These are phyloP conservation scores for Boechera stricta DNA, from an alignment of 345 rosid species.

Conservation along the genomic window DNA sequence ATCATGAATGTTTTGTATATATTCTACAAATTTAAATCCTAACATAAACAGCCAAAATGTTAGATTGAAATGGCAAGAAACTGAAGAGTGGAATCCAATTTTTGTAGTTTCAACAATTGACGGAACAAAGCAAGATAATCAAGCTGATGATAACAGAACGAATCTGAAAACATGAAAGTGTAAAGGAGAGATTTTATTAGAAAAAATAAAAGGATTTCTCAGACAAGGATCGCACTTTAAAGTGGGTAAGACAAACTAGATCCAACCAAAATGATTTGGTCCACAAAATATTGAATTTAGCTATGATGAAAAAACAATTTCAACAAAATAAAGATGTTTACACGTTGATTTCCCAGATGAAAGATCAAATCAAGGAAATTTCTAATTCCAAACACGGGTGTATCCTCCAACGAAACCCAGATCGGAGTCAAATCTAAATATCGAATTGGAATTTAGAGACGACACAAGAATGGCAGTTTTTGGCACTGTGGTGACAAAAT, in stretches of 20 bases:
- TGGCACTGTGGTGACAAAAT: background rate
- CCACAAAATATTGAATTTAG: background rate
- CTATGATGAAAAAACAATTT: background rate
- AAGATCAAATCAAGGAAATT: constrained; percentile 16
- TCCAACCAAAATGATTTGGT: constrained; percentile 7
- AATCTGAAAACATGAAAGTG: background rate
- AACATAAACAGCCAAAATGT: too few species aligned
- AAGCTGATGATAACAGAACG: too few species aligned
- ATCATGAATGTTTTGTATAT: background rate
- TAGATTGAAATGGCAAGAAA: background rate
- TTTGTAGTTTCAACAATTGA: too few species aligned
- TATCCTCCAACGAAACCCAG: background rate
- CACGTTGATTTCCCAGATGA: background rate
- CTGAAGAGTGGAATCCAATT: too few species aligned
- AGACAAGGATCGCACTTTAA: background rate
- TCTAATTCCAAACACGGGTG: background rate
- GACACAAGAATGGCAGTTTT: constrained; percentile 5
- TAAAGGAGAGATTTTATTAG: background rate
- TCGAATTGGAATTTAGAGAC: background rate
- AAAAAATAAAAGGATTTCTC: background rate
- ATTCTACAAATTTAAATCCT: too few species aligned
- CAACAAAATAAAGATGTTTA: background rate
- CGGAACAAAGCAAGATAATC: too few species aligned
- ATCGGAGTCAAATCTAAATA: background rate
- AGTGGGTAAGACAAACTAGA: constrained; percentile 13